phyloP scores from a whole-genome alignment of 805 yeast genomes.

The Cyberlindnera maritima region DNA sequence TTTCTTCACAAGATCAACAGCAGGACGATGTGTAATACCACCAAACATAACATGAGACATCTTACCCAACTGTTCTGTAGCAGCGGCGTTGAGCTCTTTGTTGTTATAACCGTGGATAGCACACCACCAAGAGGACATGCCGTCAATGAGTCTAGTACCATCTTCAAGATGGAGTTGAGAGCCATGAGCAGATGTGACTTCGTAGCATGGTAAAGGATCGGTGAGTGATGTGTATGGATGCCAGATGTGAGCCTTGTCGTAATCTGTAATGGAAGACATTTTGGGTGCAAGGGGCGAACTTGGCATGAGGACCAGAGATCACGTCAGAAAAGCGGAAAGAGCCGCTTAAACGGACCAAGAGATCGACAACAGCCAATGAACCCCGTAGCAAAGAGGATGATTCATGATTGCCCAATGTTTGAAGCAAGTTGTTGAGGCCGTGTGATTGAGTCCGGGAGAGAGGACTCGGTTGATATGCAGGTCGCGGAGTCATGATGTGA shows the following conservation, averaged over 20 bases:
- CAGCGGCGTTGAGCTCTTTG: slow-evolving; percentile 29
- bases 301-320: no score
- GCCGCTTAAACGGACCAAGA: background rate
- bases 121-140: slow-evolving; percentile 35
- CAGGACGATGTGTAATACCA: slow-evolving; percentile 32
- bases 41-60: slow-evolving; percentile 32
- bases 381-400: no score
- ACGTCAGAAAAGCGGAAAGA: background rate
- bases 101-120: slow-evolving; percentile 32
- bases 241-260: slow-evolving; percentile 30
- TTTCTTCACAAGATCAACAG: slow-evolving; percentile 27
- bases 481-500: background rate
- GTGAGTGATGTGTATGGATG: slow-evolving; percentile 32
- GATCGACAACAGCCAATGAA: no score
- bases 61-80: slow-evolving; percentile 29
- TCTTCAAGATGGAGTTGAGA: slow-evolving; percentile 21
- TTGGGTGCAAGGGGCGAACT: background rate
- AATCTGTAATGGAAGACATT: slow-evolving; percentile 7
- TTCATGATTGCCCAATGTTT: no score
- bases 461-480: no score
- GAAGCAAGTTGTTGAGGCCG: no score
- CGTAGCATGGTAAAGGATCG: slow-evolving; percentile 25
- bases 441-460: no score
- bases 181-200: slow-evolving; percentile 26
- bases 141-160: slow-evolving; percentile 25